These are phyloP conservation scores for Elasticomyces elasticus DNA, from an alignment of 495 filamentous ascomycete species.

Conservation along the genomic window DNA sequence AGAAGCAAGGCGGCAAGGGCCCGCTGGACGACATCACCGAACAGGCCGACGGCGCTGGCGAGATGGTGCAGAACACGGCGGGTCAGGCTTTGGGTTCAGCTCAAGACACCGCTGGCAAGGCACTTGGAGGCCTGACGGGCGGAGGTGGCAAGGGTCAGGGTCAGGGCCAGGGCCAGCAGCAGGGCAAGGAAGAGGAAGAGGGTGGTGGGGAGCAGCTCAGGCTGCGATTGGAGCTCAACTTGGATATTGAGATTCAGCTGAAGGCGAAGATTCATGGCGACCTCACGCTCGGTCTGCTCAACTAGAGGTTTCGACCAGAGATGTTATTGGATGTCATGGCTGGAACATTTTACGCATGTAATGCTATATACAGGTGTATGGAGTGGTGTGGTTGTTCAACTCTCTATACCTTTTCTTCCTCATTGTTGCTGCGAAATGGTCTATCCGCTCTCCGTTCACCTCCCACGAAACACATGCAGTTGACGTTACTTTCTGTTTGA, in stretches of 20 bases:
- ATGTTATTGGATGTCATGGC: neutral
- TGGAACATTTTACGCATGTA: neutral
- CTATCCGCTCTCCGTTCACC: no score
- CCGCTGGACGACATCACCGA: slow-evolving; percentile 34
- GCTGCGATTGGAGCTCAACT: slow-evolving; percentile 70
- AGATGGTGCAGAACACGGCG: slow-evolving; percentile 35
- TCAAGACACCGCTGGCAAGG: slow-evolving; percentile 31
- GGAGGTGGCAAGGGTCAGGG: slow-evolving; percentile 16
- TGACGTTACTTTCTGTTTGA: no score
- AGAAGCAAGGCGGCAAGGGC: slow-evolving; percentile 23
- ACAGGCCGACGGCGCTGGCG: slow-evolving; percentile 28
- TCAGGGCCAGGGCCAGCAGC: slow-evolving; percentile 22
- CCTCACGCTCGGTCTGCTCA: slow-evolving; percentile 68
- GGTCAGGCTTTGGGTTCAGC: slow-evolving; percentile 28
- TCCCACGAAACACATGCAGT: no score
- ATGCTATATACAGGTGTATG: neutral
- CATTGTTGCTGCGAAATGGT: neutral
- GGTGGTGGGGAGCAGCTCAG: slow-evolving; percentile 54
- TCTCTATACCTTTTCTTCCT: neutral
- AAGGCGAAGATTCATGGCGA: slow-evolving; percentile 92
- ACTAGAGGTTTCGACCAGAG: slow-evolving; percentile 5
- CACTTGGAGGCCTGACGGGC: slow-evolving; percentile 31
- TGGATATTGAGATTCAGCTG: slow-evolving; percentile 80
- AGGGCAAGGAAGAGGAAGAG: slow-evolving; percentile 26
- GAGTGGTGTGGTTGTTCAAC: neutral